A percentile compares a stretch with the other conserved stretches of the same genome.
Evolutionary conservation across 2,329 filamentous ascomycete species (phyloP).

Genomic region (Fusarium duplospermum): DNA sequence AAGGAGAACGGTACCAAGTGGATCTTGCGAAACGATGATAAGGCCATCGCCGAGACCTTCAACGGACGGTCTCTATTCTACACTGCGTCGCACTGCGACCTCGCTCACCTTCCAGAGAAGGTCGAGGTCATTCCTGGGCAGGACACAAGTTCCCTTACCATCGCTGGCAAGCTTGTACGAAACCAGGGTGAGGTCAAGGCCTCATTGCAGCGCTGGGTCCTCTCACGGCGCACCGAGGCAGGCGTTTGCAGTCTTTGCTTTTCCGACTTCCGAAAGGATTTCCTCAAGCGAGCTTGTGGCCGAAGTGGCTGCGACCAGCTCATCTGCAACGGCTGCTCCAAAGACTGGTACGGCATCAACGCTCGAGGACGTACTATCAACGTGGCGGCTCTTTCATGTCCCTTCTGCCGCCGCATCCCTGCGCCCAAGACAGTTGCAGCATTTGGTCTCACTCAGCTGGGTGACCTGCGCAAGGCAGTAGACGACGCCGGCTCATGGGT

Average conservation of each 20-base stretch:
- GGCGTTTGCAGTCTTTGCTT: constrained; percentile 61
- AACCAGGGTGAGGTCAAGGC: constrained; percentile 52
- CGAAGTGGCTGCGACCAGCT: constrained; percentile 57
- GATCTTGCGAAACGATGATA: constrained; percentile 56
- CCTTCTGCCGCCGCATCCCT: constrained; percentile 61
- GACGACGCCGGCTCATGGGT: constrained; percentile 56
- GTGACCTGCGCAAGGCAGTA: constrained; percentile 53
- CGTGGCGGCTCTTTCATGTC: constrained; percentile 59
- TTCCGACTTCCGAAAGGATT: constrained; percentile 48
- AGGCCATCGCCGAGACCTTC: constrained; percentile 52
- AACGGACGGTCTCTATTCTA: constrained; percentile 54
- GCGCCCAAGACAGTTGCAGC: constrained; percentile 50
- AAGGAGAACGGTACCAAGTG: constrained; percentile 56
- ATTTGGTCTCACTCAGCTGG: constrained; percentile 53
- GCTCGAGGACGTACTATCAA: constrained; percentile 57
- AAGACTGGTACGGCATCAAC: constrained; percentile 61
- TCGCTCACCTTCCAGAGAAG: constrained; percentile 49
- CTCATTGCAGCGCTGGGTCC: constrained; percentile 52
- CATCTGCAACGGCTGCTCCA: constrained; percentile 55
- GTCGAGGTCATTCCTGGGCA: constrained; percentile 51
- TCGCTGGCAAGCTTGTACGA: constrained; percentile 55
- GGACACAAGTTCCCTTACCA: constrained; percentile 40
- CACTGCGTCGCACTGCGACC: constrained; percentile 48
- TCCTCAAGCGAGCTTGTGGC: constrained; percentile 57
- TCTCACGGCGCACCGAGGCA: constrained; percentile 51